A percentile compares a stretch with the other conserved stretches of the same genome.
These are phyloP conservation scores for Sporothrix dimorphospora DNA, from an alignment of 2,329 filamentous ascomycete genomes.

Conservation along the genomic window DNA sequence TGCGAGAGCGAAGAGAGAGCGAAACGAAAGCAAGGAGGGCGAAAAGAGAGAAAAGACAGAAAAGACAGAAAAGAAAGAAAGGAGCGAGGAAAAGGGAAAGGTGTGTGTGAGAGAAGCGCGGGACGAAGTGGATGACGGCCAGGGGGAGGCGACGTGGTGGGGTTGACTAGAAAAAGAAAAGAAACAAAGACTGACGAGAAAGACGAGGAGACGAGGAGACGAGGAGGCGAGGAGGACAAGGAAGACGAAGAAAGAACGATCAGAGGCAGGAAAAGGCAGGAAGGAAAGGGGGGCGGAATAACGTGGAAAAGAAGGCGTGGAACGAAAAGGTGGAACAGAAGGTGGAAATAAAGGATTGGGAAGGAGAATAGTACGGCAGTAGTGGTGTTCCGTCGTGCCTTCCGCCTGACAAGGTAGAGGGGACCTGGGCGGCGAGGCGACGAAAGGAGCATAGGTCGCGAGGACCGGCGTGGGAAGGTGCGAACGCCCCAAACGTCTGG, in stretches of 20 bases:
- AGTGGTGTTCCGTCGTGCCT: slow-evolving; percentile 7
- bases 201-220: background rate
- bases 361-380: slow-evolving; percentile 1
- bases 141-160: slow-evolving; percentile 23
- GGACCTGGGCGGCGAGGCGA: background rate
- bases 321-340: slow-evolving; percentile 7
- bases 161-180: slow-evolving; percentile 5
- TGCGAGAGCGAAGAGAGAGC: background rate
- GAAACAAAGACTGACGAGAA: background rate
- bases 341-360: slow-evolving; percentile 13
- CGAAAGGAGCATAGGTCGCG: slow-evolving; percentile 9
- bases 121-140: slow-evolving; percentile 20
- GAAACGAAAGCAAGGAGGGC: background rate
- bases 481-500: slow-evolving; percentile 11
- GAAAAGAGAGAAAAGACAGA: background rate
- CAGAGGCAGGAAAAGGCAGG: background rate
- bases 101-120: slow-evolving; percentile 20
- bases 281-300: slow-evolving; percentile 8
- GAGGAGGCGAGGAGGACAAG: background rate
- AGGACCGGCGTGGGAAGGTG: slow-evolving; percentile 10
- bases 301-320: background rate
- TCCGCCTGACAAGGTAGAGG: background rate
- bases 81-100: slow-evolving; percentile 13
- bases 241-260: slow-evolving; percentile 12
- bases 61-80: slow-evolving; percentile 24